These are phyloP conservation scores for Didymella arachidicola DNA, from an alignment of 2,329 filamentous ascomycete species.

Conservation along the genomic window DNA sequence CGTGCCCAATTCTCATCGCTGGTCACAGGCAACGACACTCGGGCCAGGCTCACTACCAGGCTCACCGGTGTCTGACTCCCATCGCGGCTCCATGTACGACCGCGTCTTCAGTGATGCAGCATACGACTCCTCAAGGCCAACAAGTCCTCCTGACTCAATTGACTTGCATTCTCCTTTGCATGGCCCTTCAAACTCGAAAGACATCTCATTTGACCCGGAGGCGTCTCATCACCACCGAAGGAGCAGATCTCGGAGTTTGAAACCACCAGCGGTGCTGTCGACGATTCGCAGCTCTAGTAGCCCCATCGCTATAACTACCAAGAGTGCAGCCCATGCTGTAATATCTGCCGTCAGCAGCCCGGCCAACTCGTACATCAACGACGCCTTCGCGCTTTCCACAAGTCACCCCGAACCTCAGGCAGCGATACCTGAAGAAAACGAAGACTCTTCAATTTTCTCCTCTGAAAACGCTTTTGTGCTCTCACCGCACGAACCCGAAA, in stretches of 20 bases:
- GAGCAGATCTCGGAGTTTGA: conserved; percentile 39
- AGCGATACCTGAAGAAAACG: conserved; percentile 49
- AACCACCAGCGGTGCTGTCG: conserved; percentile 39
- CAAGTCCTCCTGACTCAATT: conserved; percentile 78
- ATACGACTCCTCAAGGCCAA: conserved; percentile 74
- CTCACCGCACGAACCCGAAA: conserved; percentile 36
- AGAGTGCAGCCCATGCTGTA: conserved; percentile 45
- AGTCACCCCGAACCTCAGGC: conserved; percentile 33
- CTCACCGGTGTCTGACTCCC: conserved; percentile 77
- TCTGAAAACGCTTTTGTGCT: conserved; percentile 27
- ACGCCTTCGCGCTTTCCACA: conserved; percentile 40
- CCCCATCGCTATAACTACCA: conserved; percentile 44
- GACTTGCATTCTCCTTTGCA: conserved; percentile 66
- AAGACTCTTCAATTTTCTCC: conserved; percentile 31
- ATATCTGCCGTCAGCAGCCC: conserved; percentile 46
- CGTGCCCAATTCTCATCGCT: conserved; percentile 64
- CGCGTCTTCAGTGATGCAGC: conserved; percentile 65
- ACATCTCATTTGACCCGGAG: conserved; percentile 30
- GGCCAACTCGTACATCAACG: conserved; percentile 41
- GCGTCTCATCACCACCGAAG: conserved; percentile 28
- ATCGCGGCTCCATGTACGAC: conserved; percentile 80
- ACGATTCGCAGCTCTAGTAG: conserved; percentile 45
- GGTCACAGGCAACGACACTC: conserved; percentile 71
- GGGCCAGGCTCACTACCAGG: conserved; percentile 77
- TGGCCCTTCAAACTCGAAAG: conserved; percentile 49